These are phyloP conservation scores for Pelargonium exstipulatum DNA, from an alignment of 441 rosid genomes.

Conservation along the genomic window DNA sequence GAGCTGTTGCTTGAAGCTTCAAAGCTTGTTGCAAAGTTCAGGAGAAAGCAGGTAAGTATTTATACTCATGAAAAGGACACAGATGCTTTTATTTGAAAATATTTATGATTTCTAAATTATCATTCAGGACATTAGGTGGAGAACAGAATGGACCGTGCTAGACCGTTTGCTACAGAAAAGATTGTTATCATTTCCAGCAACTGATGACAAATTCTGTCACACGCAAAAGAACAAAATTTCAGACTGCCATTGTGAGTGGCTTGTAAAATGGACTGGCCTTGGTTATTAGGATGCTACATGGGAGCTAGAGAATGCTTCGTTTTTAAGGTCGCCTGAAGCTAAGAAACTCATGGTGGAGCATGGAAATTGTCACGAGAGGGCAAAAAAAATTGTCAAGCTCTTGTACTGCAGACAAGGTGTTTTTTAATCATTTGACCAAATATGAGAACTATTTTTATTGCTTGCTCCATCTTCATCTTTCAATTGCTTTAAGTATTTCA, in stretches of 20 bases:
- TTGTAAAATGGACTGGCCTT: conserved; percentile 60
- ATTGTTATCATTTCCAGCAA: conserved; percentile 20
- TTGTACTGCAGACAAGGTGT: background rate
- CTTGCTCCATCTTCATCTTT: background rate
- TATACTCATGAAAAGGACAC: background rate
- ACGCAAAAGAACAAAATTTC: conserved; percentile 10
- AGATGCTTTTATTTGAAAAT: background rate
- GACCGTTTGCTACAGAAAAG: conserved; percentile 41
- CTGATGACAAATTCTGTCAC: conserved; percentile 15
- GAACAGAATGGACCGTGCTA: conserved; percentile 42
- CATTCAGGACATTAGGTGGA: conserved; percentile 38
- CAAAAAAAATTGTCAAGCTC: conserved; percentile 19
- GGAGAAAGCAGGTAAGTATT: conserved; percentile 38
- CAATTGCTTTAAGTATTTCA: background rate
- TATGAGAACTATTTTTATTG: background rate
- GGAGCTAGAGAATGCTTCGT: conserved; percentile 46
- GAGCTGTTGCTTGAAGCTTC: conserved; percentile 41
- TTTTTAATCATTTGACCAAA: background rate
- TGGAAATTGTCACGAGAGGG: conserved; percentile 35
- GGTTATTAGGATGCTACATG: conserved; percentile 53
- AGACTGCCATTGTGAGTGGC: conserved; percentile 42
- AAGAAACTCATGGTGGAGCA: conserved; percentile 38
- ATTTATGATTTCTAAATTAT: background rate
- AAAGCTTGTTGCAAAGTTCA: conserved; percentile 37
- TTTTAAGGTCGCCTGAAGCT: conserved; percentile 33